phyloP scores from a whole-genome alignment of 768 basidiomycete genomes.

The Boletus rufocinnamomeus region DNA sequence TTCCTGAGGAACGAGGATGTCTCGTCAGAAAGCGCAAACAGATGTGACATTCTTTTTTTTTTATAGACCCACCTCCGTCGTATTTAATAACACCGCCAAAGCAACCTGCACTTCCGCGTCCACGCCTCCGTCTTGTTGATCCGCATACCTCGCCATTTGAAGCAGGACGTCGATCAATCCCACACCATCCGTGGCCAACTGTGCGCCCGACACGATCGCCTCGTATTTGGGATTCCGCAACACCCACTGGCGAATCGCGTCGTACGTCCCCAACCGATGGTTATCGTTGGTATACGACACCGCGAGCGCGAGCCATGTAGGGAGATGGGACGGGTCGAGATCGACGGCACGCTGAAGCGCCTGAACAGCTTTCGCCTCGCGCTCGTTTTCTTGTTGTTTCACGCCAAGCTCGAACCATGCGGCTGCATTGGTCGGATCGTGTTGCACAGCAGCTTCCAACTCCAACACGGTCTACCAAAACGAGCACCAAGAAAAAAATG shows the following conservation, averaged over 20 bases:
- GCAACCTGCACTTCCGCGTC: constrained; percentile 97
- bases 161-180: constrained; percentile 78
- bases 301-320: constrained; percentile 88
- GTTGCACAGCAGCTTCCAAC: constrained; percentile 87
- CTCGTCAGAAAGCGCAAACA: neutral
- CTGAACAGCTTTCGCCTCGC: constrained; percentile 85
- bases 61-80: constrained; percentile 68
- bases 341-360: constrained; percentile 81
- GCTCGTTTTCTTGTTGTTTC: constrained; percentile 97
- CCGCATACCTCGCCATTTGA: constrained; percentile 63
- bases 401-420: constrained; percentile 95
- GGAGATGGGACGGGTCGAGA: constrained; percentile 73
- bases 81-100: constrained; percentile 88
- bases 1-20: constrained; percentile 52
- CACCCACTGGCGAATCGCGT: constrained; percentile 86
- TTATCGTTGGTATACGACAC: constrained; percentile 91
- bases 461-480: constrained; percentile 74
- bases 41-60: neutral
- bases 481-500: constrained; percentile 7
- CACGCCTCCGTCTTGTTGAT: constrained; percentile 52
- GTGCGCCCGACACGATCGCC: constrained; percentile 43
- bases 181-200: constrained; percentile 33
- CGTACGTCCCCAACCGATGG: constrained; percentile 70
- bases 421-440: constrained; percentile 62
- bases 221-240: constrained; percentile 55